These are phyloP conservation scores for Rhynchosporium secalis DNA, from an alignment of 2,329 filamentous ascomycete genomes.

Conservation along the genomic window DNA sequence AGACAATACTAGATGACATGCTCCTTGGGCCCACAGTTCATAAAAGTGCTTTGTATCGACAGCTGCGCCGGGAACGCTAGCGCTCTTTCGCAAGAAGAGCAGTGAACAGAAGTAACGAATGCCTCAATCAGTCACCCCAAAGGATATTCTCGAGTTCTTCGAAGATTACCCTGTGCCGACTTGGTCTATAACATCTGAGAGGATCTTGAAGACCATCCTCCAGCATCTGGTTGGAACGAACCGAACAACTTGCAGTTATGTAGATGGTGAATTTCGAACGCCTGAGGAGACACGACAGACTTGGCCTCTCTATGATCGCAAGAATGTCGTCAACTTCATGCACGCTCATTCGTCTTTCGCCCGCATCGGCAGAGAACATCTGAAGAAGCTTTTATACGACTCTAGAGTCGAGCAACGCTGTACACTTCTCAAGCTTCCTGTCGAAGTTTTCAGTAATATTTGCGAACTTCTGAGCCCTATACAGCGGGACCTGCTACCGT, in stretches of 20 bases:
- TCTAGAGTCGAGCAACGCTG: neutral
- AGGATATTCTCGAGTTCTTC: neutral
- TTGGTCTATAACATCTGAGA: neutral
- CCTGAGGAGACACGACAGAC: neutral
- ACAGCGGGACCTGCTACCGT: neutral
- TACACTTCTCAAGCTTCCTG: conserved; percentile 4
- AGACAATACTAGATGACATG: neutral
- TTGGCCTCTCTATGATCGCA: neutral
- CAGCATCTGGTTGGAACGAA: neutral
- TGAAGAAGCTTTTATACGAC: neutral
- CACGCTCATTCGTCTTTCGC: neutral
- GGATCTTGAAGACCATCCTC: neutral
- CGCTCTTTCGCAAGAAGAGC: neutral
- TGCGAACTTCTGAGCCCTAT: conserved; percentile 45
- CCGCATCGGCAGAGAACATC: neutral
- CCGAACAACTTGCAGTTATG: neutral
- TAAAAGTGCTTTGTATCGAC: neutral
- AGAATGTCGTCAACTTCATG: conserved; percentile 4
- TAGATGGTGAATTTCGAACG: neutral
- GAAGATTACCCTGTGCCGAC: neutral
- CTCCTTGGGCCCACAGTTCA: neutral
- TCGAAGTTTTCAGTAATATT: conserved; percentile 4
- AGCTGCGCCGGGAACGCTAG: neutral
- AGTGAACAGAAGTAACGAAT: neutral
- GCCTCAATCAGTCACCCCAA: neutral